Evolutionary conservation across 208 protist species (phyloP), one percentile per base, ranked within the genome.

Genomic region (Crithidia acanthocephali): DNA sequence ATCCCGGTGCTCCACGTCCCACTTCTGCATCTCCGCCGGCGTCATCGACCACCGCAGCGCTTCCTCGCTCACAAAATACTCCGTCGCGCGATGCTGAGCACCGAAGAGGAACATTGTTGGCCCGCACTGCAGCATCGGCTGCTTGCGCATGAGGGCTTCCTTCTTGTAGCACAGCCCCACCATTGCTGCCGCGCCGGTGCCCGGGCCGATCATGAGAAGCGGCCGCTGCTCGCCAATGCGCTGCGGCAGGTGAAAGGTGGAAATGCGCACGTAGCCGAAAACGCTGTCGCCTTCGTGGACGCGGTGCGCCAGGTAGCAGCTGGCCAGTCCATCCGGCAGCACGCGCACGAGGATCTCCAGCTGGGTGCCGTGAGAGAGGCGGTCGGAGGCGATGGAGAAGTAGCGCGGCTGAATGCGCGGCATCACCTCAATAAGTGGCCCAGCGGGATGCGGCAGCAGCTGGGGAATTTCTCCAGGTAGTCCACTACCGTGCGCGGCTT

Each of bases 331-430:
- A 48, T 94, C 90, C 16, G 85, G 62, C 28, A 93, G 69, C 30
- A 98, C 85, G 11, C 93, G 95, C 3, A 97, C 81, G 37, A 90
- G 88, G 9, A 96, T 80, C 56, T 95, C 79, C 13, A 99, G 51
- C 18, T 52, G 56, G 30, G 83, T 72, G 32, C 80, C 80, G 72
- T 97, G 83, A 11, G 81, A 81, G 53, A 90, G 37, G 30, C 62
- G 77, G 40, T 98, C 97, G 0, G 95, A 98, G 5, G 96, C 95
- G 78, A 99, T 98, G 5, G 97, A 98, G 81, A 98, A 99, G 75
- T 95, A 99, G 20, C 98, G 87, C n/a, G 90, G 90, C 74, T 97
- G 93, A 22, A 98, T 72, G 9, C 91, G 85, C 23, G 96, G 95
- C 72, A 99, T 81, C 16, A 97, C 37, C 74, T 98, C 93, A 15